These are phyloP conservation scores for Tetrastigma voinierianum DNA, from an alignment of 164 flowering plant species.

Conservation along the genomic window DNA sequence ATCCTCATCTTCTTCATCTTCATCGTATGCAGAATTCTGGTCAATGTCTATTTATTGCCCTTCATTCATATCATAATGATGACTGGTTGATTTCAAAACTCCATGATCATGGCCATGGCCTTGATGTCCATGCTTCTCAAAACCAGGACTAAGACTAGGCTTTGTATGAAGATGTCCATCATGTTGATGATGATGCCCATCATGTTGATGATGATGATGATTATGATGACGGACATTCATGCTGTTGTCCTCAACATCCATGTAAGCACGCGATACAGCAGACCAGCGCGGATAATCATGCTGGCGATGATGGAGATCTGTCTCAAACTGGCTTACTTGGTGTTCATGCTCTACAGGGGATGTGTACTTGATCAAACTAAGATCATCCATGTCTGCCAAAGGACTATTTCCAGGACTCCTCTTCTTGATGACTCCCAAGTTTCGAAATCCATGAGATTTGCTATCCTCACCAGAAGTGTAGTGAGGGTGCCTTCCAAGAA, in stretches of 20 bases:
- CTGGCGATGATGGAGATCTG: conserved; percentile 11
- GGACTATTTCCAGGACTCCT: conserved; percentile 19
- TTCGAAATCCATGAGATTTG: conserved; percentile 6
- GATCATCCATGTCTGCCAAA: conserved; percentile 34
- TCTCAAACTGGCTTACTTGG: conserved; percentile 14
- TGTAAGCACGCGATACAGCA: conserved; percentile 27
- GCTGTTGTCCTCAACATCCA: conserved; percentile 3
- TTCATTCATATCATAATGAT: conserved; percentile 13
- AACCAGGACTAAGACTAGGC: background rate
- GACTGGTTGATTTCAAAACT: conserved; percentile 7
- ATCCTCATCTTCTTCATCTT: conserved; percentile 40
- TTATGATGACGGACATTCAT: background rate
- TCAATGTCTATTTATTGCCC: conserved; percentile 15
- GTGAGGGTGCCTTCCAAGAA: conserved; percentile 12
- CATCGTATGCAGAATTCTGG: conserved; percentile 13
- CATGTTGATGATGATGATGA: no score
- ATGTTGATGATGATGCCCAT: conserved; percentile 13
- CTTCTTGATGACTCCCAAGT: conserved; percentile 13
- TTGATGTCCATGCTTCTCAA: no score
- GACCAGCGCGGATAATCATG: conserved; percentile 14
- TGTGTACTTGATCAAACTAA: conserved; percentile 23
- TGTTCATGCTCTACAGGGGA: conserved; percentile 15
- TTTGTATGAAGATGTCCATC: conserved; percentile 7
- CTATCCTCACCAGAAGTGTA: background rate
- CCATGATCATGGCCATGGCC: conserved; percentile 20